Conservation (phyloP, 352 stramenopile genomes). For the Globisporangium rhizosaccharum region DNA sequence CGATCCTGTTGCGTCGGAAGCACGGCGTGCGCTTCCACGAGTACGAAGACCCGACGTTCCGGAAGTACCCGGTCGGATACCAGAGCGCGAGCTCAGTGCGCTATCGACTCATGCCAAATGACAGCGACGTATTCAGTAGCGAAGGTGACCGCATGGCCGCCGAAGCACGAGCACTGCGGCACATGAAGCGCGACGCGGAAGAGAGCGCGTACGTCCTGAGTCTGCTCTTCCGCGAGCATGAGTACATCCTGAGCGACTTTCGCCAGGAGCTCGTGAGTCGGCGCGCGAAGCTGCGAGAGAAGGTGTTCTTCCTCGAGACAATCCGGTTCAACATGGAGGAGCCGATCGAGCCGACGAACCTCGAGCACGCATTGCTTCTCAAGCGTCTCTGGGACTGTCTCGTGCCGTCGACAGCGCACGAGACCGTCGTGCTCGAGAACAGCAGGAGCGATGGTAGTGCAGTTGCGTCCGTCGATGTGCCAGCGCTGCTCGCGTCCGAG, state of each 20-base stretch:
- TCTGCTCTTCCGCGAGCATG: slow-evolving; percentile 60
- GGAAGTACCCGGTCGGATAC: slow-evolving; percentile 73
- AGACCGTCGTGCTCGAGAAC: slow-evolving; percentile 14
- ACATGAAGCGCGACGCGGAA: slow-evolving; percentile 57
- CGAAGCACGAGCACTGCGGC: slow-evolving; percentile 38
- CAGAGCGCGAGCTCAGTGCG: slow-evolving; percentile 46
- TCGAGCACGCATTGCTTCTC: slow-evolving; percentile 44
- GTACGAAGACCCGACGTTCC: slow-evolving; percentile 58
- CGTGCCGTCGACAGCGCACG: slow-evolving; percentile 23
- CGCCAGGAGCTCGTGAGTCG: slow-evolving; percentile 45
- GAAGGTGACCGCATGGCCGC: slow-evolving; percentile 25
- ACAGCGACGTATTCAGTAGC: slow-evolving; percentile 36
- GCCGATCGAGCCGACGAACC: slow-evolving; percentile 48
- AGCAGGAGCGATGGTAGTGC: slow-evolving; percentile 17
- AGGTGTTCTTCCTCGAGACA: slow-evolving; percentile 59
- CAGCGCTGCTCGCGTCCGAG: slow-evolving; percentile 45
- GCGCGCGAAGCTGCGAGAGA: slow-evolving; percentile 44
- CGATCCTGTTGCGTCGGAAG: slow-evolving; percentile 49
- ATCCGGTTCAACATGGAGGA: slow-evolving; percentile 73
- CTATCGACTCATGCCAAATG: slow-evolving; percentile 37
- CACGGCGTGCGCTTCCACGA: slow-evolving; percentile 58
- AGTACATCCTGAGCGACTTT: slow-evolving; percentile 49
- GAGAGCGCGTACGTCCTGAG: slow-evolving; percentile 60
- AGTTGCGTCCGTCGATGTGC: slow-evolving; percentile 29
- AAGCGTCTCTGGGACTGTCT: slow-evolving; percentile 66